Percentiles rank a stretch among this genome's conserved stretches.
Evolutionary conservation across 768 basidiomycete species (phyloP).

Genomic region (Boletus bicolor): DNA sequence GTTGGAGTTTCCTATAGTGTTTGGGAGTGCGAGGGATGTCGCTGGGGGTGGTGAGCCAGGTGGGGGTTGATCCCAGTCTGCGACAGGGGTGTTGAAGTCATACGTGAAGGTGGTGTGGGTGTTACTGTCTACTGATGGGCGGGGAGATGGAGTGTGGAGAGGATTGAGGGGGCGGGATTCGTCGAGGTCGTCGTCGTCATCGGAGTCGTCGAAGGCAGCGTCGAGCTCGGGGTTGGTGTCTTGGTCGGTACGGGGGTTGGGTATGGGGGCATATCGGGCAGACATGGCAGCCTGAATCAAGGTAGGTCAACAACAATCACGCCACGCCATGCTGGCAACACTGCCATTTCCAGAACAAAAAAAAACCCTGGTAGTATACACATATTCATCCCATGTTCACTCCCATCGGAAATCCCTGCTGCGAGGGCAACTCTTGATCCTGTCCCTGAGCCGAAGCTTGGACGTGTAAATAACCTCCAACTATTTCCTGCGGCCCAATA

Average conservation of each 20-base stretch:
- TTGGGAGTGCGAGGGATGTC: constrained; percentile 62
- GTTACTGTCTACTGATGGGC: constrained; percentile 10
- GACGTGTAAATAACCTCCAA: constrained; percentile 12
- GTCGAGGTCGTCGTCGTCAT: constrained; percentile 53
- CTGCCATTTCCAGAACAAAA: constrained; percentile 7
- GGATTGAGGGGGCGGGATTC: constrained; percentile 54
- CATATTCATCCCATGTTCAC: constrained; percentile 5
- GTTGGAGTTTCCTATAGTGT: constrained; percentile 72
- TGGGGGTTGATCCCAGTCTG: constrained; percentile 78
- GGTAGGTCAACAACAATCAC: not conserved
- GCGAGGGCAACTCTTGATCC: constrained; percentile 8
- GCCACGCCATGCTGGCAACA: not conserved
- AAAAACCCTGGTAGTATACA: not conserved
- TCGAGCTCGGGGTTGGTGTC: constrained; percentile 66
- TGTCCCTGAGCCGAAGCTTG: constrained; percentile 10
- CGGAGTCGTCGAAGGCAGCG: constrained; percentile 81
- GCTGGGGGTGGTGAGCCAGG: constrained; percentile 75
- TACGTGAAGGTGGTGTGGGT: constrained; percentile 45
- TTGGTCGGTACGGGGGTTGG: constrained; percentile 51
- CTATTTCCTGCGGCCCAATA: constrained; percentile 21
- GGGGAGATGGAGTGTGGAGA: constrained; percentile 26
- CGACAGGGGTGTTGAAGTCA: constrained; percentile 67
- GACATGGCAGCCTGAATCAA: constrained; percentile 34
- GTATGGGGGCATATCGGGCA: constrained; percentile 66
- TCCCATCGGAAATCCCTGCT: constrained; percentile 26